Evolutionary conservation across 2,329 filamentous ascomycete genomes (phyloP).

Genomic region (Seiridium cupressi): DNA sequence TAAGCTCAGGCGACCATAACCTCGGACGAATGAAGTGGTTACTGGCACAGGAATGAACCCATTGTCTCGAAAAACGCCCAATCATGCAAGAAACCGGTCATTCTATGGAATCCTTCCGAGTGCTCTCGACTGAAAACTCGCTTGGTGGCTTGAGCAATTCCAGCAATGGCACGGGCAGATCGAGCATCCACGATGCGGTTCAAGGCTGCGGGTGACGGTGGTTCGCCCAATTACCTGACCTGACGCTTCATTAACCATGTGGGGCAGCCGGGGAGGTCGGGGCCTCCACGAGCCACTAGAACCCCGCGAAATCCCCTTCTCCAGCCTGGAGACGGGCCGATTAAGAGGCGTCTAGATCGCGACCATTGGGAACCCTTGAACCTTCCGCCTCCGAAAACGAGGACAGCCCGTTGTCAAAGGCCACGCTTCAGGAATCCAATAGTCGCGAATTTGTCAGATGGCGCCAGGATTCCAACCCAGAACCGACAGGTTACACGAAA

Average conservation of each 20-base stretch:
- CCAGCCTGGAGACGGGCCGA: constrained; percentile 6
- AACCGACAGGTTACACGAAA: too few relatives aligned
- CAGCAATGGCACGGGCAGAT: not conserved
- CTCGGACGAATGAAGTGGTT: not conserved
- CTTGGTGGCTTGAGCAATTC: not conserved
- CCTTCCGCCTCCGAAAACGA: too few relatives aligned
- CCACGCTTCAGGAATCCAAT: too few relatives aligned
- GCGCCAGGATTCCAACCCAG: too few relatives aligned
- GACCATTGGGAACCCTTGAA: too few relatives aligned
- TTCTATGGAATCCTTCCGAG: not conserved
- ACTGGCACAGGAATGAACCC: not conserved
- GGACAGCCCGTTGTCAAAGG: too few relatives aligned
- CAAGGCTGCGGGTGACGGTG: not conserved
- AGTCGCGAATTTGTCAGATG: too few relatives aligned
- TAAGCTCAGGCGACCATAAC: too few relatives aligned
- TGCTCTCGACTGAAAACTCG: not conserved
- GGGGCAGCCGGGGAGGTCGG: not conserved
- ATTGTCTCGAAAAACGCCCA: not conserved
- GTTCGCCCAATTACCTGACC: too few relatives aligned
- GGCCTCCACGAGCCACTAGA: constrained; percentile 2
- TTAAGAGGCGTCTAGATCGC: not conserved
- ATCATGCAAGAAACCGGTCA: not conserved
- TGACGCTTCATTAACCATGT: not conserved
- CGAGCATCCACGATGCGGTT: not conserved
- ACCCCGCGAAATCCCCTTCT: constrained; percentile 1